Evolutionary conservation across 441 rosid genomes (phyloP), one percentile per base, ranked within the genome.

Genomic region (Arabidopsis lyrata): DNA sequence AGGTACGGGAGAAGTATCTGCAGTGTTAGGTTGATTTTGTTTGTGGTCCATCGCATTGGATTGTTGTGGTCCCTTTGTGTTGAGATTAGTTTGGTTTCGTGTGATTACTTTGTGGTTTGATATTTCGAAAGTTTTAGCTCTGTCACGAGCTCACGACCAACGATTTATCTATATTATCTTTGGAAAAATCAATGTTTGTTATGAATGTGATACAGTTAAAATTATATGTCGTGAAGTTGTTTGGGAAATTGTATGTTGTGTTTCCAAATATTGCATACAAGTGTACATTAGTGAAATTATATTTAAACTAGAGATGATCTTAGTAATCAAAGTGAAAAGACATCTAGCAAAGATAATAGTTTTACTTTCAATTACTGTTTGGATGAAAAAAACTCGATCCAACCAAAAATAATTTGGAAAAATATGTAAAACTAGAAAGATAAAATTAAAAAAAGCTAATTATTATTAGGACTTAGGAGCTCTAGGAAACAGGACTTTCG

Each of bases 11-110:
- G n/a, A n/a, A 22, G 24, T 22, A 22, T 22, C 24, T 22, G 16
- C 9, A 3, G 18, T 27, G 16, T 53, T 53, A 6, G 35, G 35
- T 42, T 18, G 10, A 55, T 22, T 66, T 63, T 52, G 13, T 34
- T 29, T 12, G 27, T 39, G 63, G 16, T 34, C 42, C 57, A 32
- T 8, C 14, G 13, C 35, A 7, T 62, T 73, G 57, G 77, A 70
- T 80, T 52, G 36, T 15, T 53, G 3, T 34, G 66, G 15, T 63
- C 54, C 64, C 27, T 47, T 13, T n/a, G 52, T 47, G 41, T 52
- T 64, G 34, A 24, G 41, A 50, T 50, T 39, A 2, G 22, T 22
- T 5, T 32, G 36, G 55, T 27, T 31, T 52, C 56, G 12, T 52
- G 27, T 62, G 24, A 42, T 69, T 47, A 16, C 20, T 1, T 64